Conservation (phyloP, 345 rosid genomes). For the Camelina laxa region DNA sequence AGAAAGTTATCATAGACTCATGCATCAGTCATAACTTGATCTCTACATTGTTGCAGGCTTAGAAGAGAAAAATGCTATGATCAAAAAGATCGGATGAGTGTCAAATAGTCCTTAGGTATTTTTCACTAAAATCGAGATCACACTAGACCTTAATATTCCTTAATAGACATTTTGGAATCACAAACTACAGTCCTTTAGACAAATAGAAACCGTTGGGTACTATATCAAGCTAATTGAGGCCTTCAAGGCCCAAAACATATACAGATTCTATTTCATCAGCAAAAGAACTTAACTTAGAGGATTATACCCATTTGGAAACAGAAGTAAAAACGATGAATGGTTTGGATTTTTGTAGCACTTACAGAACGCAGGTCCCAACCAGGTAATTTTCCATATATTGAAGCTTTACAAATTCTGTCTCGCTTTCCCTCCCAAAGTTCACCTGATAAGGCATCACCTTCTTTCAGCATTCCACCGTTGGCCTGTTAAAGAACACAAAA, state of each 20-base stretch:
- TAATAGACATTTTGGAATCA: constrained; percentile 10
- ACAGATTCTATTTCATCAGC: constrained; percentile 16
- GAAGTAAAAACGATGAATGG: constrained; percentile 1
- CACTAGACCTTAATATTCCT: constrained; percentile 5
- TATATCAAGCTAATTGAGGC: constrained; percentile 6
- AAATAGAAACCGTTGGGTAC: constrained; percentile 20
- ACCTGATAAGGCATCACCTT: constrained; percentile 94
- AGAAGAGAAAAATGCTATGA: constrained; percentile 2
- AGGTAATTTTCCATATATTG: constrained; percentile 76
- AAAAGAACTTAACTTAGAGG: constrained; percentile 8
- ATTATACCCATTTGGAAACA: constrained; percentile 15
- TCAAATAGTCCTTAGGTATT: neutral
- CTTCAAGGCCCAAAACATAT: neutral
- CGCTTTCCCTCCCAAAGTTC: constrained; percentile 92
- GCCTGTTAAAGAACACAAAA: constrained; percentile 54
- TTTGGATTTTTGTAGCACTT: constrained; percentile 55
- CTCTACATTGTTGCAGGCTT: constrained; percentile 23
- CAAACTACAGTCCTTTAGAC: constrained; percentile 4
- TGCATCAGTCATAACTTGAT: constrained; percentile 11
- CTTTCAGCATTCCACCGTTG: constrained; percentile 78
- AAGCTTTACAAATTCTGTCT: constrained; percentile 87
- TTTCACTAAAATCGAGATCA: constrained; percentile 8
- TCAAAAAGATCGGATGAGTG: neutral
- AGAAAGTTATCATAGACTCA: constrained; percentile 12
- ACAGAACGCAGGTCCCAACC: constrained; percentile 99